phyloP scores from a whole-genome alignment of 2,329 filamentous ascomycete species.

The Cladosporium phlei region DNA sequence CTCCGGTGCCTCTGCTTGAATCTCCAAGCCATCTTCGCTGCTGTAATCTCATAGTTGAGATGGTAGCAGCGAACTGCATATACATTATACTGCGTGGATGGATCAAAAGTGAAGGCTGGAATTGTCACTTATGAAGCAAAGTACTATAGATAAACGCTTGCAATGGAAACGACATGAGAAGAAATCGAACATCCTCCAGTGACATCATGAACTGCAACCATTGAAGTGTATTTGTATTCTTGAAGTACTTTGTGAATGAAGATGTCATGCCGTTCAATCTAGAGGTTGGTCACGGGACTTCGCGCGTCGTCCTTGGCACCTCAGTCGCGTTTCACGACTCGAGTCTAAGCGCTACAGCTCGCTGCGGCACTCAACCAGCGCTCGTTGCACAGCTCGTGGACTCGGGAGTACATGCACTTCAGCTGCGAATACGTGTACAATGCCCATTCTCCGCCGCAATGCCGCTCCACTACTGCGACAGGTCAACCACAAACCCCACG shows the following conservation, averaged over 20 bases:
- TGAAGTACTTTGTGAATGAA: too few species aligned
- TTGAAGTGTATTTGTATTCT: too few species aligned
- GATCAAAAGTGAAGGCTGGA: background rate
- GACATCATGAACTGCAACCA: too few species aligned
- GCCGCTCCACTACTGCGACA: conserved; percentile 26
- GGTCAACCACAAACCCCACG: conserved; percentile 34
- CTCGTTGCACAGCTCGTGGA: background rate
- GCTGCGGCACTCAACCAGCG: too few species aligned
- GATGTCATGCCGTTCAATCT: too few species aligned
- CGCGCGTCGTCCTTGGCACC: too few species aligned
- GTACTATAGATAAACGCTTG: conserved; percentile 10
- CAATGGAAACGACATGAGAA: conserved; percentile 6
- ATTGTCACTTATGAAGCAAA: conserved; percentile 3
- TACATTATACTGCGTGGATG: conserved; percentile 3
- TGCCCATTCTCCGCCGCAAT: conserved; percentile 1
- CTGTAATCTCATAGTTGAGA: background rate
- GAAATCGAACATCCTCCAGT: too few species aligned
- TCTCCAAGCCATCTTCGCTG: conserved; percentile 7
- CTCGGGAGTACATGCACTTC: background rate
- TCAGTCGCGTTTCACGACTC: too few species aligned
- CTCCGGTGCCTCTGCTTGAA: conserved; percentile 67
- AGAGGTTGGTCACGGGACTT: too few species aligned
- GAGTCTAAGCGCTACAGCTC: too few species aligned
- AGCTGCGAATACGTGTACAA: background rate
- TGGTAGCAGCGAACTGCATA: background rate